These are phyloP conservation scores for Amanita muscaria DNA, from an alignment of 768 basidiomycete species.

Conservation along the genomic window DNA sequence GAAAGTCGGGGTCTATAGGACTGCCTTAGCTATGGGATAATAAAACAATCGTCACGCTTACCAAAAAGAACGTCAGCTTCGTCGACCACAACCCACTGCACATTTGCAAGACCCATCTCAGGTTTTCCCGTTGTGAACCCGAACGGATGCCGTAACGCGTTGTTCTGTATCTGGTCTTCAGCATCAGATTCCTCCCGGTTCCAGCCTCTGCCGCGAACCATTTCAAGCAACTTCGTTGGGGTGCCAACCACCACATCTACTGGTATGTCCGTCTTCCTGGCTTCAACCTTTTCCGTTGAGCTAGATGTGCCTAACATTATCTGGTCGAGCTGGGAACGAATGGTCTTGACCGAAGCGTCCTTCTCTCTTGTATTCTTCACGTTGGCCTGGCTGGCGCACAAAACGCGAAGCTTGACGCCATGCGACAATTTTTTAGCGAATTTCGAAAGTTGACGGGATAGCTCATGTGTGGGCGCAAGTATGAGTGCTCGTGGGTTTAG, in stretches of 20 bases:
- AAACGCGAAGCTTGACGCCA: slow-evolving; percentile 64
- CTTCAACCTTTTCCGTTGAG: background rate
- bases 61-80: slow-evolving; percentile 90
- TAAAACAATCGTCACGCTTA: slow-evolving; percentile 23
- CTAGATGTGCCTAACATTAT: background rate
- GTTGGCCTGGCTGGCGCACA: slow-evolving; percentile 63
- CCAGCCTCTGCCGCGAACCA: slow-evolving; percentile 50
- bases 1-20: slow-evolving; percentile 69
- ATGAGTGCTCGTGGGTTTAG: slow-evolving; percentile 67
- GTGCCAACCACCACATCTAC: slow-evolving; percentile 63
- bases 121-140: slow-evolving; percentile 23
- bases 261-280: slow-evolving; percentile 7
- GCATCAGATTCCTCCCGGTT: slow-evolving; percentile 20
- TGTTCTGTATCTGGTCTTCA: slow-evolving; percentile 26
- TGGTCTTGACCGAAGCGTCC: slow-evolving; percentile 39
- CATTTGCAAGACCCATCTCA: slow-evolving; percentile 52
- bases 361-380: slow-evolving; percentile 20
- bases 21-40: background rate
- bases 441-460: slow-evolving; percentile 67
- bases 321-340: slow-evolving; percentile 25
- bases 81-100: slow-evolving; percentile 88
- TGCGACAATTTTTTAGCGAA: slow-evolving; percentile 74
- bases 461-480: slow-evolving; percentile 84
- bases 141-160: slow-evolving; percentile 18
- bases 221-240: slow-evolving; percentile 56